Base-by-base conservation (phyloP, 2,329 filamentous ascomycete genomes). In the Trichoderma breve region DNA sequence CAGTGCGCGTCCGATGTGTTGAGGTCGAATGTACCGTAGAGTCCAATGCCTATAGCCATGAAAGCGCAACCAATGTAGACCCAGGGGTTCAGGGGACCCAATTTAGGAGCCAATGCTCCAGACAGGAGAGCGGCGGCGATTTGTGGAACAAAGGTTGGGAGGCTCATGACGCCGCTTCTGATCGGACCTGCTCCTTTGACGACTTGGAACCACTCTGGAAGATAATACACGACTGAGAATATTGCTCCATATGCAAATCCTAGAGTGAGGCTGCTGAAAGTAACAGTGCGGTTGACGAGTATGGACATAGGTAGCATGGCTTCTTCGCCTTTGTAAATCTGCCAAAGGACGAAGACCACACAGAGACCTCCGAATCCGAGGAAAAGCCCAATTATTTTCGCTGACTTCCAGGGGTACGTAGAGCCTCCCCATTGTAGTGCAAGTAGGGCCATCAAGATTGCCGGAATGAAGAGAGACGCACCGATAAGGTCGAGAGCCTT, bases 351-450 rank as follows among this genome's bases (percentile, higher is more conserved):
- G 1, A 51, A 51, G n/a, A 51, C n/a, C n/a, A 51, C 43, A 21
- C 43, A 51, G n/a, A 51, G 43, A 3, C 43, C 43, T 51, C 43
- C 43, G 7, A 51, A 51, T 51, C 43, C 43, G n/a, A 51, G 43
- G 43, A 51, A 51, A 12, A 51, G 43, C 12, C 43, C 43, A 21
- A 51, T 51, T 12, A 51, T 51, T 1, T n/a, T 51, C 3, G 43
- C 43, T 8, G 43, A 51, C 43, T 51, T 51, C 87, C 87, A 90
- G 3, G 86, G 66, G 69, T 86, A 85, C 30, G 83, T 77, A 47
- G 83, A 80, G 9, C 88, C 88, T n/a, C 87, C 88, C 84, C 86
- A 89, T 74, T 89, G 84, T 30, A 90, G 80, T 7, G 86, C 87
- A 4, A 90, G 82, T 7, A 89, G 79, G 12, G 89, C 80, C 75